Conservation (phyloP, 371 early-diverging fungal genomes). For the Circinella minor region DNA sequence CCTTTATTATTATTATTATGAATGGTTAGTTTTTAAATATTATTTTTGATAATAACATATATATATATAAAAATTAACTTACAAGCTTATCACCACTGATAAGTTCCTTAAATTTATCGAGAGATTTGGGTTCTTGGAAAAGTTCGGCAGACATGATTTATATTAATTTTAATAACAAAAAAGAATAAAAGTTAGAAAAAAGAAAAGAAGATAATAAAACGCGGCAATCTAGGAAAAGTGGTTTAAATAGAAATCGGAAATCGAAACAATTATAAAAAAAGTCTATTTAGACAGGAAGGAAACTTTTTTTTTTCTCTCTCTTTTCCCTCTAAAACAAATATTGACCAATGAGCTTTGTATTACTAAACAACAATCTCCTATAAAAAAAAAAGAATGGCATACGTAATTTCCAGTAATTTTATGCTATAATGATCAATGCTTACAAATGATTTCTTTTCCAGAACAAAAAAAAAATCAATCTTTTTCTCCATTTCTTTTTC, state of each 20-base stretch:
- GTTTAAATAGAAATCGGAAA: background rate
- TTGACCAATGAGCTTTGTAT: slow-evolving; percentile 5
- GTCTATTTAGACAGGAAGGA: no score
- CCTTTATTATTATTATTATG: slow-evolving; percentile 30
- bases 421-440: background rate
- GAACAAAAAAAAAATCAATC: no score
- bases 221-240: background rate
- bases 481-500: no score
- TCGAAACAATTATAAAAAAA: background rate
- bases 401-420: background rate
- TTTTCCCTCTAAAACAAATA: background rate
- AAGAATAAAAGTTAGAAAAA: background rate
- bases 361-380: background rate
- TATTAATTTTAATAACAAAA: background rate
- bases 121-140: slow-evolving; percentile 30
- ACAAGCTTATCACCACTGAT: slow-evolving; percentile 33
- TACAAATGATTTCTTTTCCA: background rate
- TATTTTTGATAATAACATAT: slow-evolving; percentile 11
- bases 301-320: no score
- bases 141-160: background rate
- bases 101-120: slow-evolving; percentile 35
- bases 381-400: background rate
- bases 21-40: slow-evolving; percentile 15
- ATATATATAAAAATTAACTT: slow-evolving; percentile 8
- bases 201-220: background rate